These are phyloP conservation scores for Neltuma alba DNA, from an alignment of 306 rosid genomes.

Conservation along the genomic window DNA sequence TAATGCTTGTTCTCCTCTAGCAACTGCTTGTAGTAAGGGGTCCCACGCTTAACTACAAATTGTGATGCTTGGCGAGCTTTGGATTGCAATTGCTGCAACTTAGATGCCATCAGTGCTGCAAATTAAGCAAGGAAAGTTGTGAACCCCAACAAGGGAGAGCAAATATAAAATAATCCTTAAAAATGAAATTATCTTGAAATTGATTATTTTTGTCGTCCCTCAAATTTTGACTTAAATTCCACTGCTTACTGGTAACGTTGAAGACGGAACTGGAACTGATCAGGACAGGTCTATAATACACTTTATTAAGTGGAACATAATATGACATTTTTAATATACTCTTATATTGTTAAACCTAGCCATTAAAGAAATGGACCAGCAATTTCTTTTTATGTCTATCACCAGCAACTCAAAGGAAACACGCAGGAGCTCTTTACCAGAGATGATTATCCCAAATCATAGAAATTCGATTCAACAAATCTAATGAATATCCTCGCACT, in stretches of 20 bases:
- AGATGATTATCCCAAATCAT: not conserved
- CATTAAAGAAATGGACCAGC: not conserved
- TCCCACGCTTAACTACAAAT: constrained; percentile 61
- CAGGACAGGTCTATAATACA: not conserved
- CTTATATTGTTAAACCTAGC: not conserved
- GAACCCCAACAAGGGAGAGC: not conserved
- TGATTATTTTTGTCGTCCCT: not conserved
- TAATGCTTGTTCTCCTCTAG: constrained; percentile 87
- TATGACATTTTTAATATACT: not conserved
- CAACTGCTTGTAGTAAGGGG: constrained; percentile 71
- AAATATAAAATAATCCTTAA: not conserved
- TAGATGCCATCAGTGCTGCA: constrained; percentile 67
- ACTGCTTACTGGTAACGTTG: not conserved
- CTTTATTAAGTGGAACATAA: not conserved
- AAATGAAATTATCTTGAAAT: not conserved
- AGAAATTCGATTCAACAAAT: not conserved
- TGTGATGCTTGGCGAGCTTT: constrained; percentile 86
- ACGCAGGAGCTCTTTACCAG: not conserved
- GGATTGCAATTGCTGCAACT: constrained; percentile 73
- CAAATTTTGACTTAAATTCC: not conserved
- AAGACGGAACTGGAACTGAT: not conserved
- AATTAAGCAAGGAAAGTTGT: not conserved
- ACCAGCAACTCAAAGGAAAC: not conserved
- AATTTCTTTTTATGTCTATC: not conserved
- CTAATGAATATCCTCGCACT: not conserved